Conservation (phyloP, 2,329 filamentous ascomycete genomes). For the Alternaria metachromatica region DNA sequence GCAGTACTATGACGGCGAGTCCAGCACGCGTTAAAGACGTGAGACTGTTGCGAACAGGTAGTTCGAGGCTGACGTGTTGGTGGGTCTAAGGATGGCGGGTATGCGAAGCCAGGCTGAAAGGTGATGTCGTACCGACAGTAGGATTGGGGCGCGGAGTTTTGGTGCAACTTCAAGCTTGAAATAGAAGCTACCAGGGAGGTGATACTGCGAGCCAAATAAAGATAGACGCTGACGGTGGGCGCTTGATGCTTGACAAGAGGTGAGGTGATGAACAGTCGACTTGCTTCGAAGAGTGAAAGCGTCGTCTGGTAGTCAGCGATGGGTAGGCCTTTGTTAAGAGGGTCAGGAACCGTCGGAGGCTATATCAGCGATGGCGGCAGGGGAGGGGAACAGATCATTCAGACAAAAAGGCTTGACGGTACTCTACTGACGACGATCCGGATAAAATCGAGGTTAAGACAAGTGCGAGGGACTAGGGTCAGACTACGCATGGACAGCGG, state of each 20-base stretch:
- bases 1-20: constrained; percentile 33
- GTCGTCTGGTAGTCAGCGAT: constrained; percentile 34
- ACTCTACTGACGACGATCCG: constrained; percentile 49
- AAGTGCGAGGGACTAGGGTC: constrained; percentile 44
- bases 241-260: constrained; percentile 23
- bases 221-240: constrained; percentile 32
- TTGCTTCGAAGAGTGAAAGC: constrained; percentile 41
- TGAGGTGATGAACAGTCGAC: constrained; percentile 33
- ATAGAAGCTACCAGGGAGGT: constrained; percentile 41
- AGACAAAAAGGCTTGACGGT: constrained; percentile 49
- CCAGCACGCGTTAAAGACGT: constrained; percentile 33
- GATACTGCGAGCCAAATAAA: constrained; percentile 39
- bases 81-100: constrained; percentile 36
- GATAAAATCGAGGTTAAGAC: constrained; percentile 51
- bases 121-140: constrained; percentile 41
- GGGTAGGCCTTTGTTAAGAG: constrained; percentile 42
- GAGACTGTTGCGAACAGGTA: constrained; percentile 34
- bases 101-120: constrained; percentile 45
- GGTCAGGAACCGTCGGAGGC: constrained; percentile 44
- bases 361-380: constrained; percentile 48
- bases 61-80: constrained; percentile 29
- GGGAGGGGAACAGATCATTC: constrained; percentile 48
- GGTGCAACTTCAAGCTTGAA: constrained; percentile 44
- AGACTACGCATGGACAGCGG: constrained; percentile 45
- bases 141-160: constrained; percentile 43